Conservation (phyloP, 1,139 yeast genomes). For the Pneumocystis murina region DNA sequence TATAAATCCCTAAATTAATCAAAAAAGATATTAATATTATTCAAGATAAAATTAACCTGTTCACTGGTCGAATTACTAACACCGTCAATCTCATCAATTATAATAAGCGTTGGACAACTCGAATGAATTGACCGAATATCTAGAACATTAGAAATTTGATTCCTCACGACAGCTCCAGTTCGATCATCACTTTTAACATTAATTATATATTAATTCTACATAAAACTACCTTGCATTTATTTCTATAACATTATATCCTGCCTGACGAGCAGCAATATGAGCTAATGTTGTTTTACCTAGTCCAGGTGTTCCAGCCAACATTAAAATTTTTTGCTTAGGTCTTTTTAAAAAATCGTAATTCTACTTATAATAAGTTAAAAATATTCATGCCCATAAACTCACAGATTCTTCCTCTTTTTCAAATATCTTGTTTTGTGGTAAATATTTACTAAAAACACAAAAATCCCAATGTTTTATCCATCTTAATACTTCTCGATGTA, state of each 20-base stretch:
- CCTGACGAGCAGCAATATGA: conserved; percentile 66
- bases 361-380: conserved; percentile 12
- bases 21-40: neutral
- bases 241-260: conserved; percentile 70
- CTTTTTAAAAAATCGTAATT: conserved; percentile 44
- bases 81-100: conserved; percentile 87
- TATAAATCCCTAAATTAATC: conserved; percentile 43
- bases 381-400: conserved; percentile 4
- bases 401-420: conserved; percentile 2
- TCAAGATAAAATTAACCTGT: neutral
- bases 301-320: conserved; percentile 89
- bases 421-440: conserved; percentile 10
- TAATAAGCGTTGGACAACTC: conserved; percentile 60
- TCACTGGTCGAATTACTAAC: conserved; percentile 18
- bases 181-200: conserved; percentile 44
- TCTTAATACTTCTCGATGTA: conserved; percentile 51
- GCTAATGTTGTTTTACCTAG: conserved; percentile 89
- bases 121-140: conserved; percentile 43
- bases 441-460: conserved; percentile 41
- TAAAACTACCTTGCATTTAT: conserved; percentile 46
- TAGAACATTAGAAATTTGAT: conserved; percentile 55
- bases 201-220: neutral
- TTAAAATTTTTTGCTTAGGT: conserved; percentile 52
- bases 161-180: conserved; percentile 40
- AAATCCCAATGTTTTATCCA: conserved; percentile 79